These are phyloP conservation scores for Rhodomyrtus psidioides DNA, from an alignment of 441 rosid genomes.

Conservation along the genomic window DNA sequence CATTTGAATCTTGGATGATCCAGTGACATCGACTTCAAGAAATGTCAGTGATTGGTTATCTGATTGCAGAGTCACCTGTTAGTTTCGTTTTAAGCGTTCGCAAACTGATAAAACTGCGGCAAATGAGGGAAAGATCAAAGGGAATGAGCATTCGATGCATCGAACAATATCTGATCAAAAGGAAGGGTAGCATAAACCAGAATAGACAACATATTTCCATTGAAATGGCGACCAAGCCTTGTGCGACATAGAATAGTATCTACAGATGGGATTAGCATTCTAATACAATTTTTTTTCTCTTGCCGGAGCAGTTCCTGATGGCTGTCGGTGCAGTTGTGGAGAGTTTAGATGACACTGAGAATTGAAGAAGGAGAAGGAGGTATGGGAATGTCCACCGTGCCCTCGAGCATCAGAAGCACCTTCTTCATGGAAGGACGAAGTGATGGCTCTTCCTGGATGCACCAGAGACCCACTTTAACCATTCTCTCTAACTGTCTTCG, in stretches of 20 bases:
- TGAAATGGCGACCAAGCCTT: not conserved
- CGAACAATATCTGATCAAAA: not conserved
- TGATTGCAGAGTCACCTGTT: not conserved
- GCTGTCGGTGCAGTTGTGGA: not conserved
- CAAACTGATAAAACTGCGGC: not conserved
- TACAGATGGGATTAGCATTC: not conserved
- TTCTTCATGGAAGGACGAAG: slow-evolving; percentile 23
- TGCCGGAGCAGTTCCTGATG: not conserved
- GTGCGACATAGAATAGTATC: not conserved
- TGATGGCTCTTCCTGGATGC: not conserved
- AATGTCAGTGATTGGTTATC: not conserved
- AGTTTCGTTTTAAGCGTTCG: not conserved
- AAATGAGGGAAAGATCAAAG: not conserved
- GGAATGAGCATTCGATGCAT: not conserved
- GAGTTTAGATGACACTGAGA: not conserved
- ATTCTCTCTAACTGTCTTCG: not conserved
- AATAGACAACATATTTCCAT: not conserved
- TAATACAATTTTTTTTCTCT: not conserved
- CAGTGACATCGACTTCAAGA: not conserved
- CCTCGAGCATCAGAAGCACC: slow-evolving; percentile 22
- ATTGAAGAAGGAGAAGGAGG: slow-evolving; percentile 15
- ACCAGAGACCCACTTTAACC: not conserved
- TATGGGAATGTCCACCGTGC: slow-evolving; percentile 17
- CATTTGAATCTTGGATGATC: not conserved
- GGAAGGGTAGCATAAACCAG: not conserved